These are phyloP conservation scores for Gonapodya sp. DNA, from an alignment of 192 early-diverging fungal genomes.

Conservation along the genomic window DNA sequence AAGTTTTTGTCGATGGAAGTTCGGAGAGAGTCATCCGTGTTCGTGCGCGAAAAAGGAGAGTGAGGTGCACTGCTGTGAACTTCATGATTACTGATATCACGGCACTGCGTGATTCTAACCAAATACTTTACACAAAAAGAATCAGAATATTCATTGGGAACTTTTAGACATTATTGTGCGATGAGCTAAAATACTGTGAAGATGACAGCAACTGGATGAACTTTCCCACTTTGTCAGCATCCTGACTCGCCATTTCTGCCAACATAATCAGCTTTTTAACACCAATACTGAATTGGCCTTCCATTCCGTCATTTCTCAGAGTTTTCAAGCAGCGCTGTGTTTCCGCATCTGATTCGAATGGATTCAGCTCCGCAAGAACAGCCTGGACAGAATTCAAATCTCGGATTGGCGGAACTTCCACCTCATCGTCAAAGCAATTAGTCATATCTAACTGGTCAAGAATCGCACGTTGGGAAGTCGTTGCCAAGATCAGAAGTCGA, in stretches of 20 bases:
- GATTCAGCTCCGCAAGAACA: conserved; percentile 55
- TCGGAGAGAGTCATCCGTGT: not conserved
- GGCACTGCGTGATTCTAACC: too few relatives aligned
- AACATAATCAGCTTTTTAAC: conserved; percentile 90
- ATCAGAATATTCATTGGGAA: too few relatives aligned
- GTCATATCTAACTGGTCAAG: conserved; percentile 79
- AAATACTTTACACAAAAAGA: too few relatives aligned
- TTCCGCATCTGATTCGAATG: conserved; percentile 62
- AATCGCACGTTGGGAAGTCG: conserved; percentile 69
- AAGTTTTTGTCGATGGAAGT: not conserved
- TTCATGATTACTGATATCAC: too few relatives aligned
- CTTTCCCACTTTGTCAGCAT: conserved; percentile 65
- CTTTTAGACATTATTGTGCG: too few relatives aligned
- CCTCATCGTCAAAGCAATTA: conserved; percentile 73
- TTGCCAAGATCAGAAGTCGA: conserved; percentile 81
- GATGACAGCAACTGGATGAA: conserved; percentile 41
- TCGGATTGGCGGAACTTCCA: conserved; percentile 72
- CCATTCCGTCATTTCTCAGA: conserved; percentile 41
- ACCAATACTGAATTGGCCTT: conserved; percentile 59
- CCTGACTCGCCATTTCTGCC: conserved; percentile 85
- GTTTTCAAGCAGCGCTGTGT: conserved; percentile 36
- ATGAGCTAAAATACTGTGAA: not conserved
- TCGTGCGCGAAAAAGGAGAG: too few relatives aligned
- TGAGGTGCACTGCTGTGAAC: too few relatives aligned
- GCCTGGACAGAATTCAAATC: conserved; percentile 57